Base-by-base conservation (phyloP, 768 basidiomycete species). In the Trametes gibbosa region DNA sequence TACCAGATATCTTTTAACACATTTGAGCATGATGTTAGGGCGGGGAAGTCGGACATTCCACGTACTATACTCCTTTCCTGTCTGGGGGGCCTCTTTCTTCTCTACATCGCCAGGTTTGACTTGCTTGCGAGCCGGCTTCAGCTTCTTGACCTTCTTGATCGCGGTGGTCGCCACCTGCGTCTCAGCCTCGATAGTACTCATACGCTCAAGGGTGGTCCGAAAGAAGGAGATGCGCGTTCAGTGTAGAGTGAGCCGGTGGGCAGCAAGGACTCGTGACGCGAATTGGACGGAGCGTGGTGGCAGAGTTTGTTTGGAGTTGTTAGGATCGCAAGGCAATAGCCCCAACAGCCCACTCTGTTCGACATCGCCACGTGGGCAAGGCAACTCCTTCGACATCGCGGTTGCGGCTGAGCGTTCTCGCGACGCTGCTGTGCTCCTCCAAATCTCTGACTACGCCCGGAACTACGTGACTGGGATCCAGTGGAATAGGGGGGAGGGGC, bases 61-160 rank as follows among this genome's bases (percentile, higher is more conserved):
- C 61, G 67, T 66, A 95, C 95, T 98, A 76, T 96, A 97, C 71
- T 97, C 95, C 73, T 96, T 96, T 49, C 95, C 95, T 0, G 93
- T 92, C 73, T 98, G 95, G 9, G 87, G 83, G 0, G 89, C 84
- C 70, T 95, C 93, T 50, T 83, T 85, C 75, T 92, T 93, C 63
- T 91, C 91, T 17, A 96, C 90, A 66, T 96, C 89, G 37, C 93
- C 95, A 1, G 90, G 77, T 65, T 90, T 89, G 13, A 98, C 94
- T 68, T 98, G 95, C 68, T 95, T 94, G 49, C 94, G 77, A n/a
- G 95, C 95, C 4, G 95, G 95, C 66, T 89, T 89, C 14, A 92
- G 77, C 69, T 92, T 93, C 72, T 89, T 92, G 35, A 58, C 56
- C 56, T 72, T 72, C 56, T 70, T 72, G 10, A 63, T 52, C 4